Evolutionary conservation across 352 stramenopile species (phyloP).

Genomic region (Pythium rhizo-oryzae): DNA sequence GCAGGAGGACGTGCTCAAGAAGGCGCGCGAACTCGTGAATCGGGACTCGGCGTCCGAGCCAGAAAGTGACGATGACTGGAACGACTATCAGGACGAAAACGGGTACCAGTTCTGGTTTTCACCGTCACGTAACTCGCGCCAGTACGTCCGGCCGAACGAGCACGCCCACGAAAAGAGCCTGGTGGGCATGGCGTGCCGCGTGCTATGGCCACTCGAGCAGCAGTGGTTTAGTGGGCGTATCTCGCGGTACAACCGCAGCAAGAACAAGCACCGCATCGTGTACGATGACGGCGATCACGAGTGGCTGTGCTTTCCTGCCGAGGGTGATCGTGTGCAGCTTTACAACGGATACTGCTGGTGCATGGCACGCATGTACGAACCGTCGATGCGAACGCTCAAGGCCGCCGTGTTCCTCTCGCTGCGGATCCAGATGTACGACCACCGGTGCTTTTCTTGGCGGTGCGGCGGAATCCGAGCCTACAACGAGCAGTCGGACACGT

Average conservation of each 20-base stretch:
- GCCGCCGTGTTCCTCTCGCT: conserved; percentile 55
- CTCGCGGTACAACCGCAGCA: conserved; percentile 54
- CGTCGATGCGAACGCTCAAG: conserved; percentile 48
- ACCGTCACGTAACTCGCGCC: conserved; percentile 57
- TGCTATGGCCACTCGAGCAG: conserved; percentile 78
- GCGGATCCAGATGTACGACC: conserved; percentile 59
- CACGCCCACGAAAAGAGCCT: conserved; percentile 51
- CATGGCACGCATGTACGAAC: conserved; percentile 69
- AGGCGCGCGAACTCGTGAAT: conserved; percentile 47
- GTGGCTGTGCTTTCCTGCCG: conserved; percentile 51
- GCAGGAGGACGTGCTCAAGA: conserved; percentile 52
- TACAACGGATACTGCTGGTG: conserved; percentile 76
- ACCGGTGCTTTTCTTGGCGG: conserved; percentile 48
- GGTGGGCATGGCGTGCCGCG: conserved; percentile 61
- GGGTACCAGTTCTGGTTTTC: conserved; percentile 84
- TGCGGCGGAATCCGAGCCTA: conserved; percentile 53
- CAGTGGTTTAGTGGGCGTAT: conserved; percentile 72
- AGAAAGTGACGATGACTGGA: conserved; percentile 82
- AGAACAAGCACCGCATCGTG: conserved; percentile 68
- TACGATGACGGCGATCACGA: conserved; percentile 84
- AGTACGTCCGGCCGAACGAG: conserved; percentile 73
- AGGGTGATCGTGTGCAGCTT: conserved; percentile 59
- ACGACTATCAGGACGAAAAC: conserved; percentile 62
- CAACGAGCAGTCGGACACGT: conserved; percentile 53
- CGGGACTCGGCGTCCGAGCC: conserved; percentile 74